A percentile compares a stretch with the other conserved stretches of the same genome.
Evolutionary conservation across 176 grass and related monocot species (phyloP).

Genomic region (Bothriochloa decipiens): DNA sequence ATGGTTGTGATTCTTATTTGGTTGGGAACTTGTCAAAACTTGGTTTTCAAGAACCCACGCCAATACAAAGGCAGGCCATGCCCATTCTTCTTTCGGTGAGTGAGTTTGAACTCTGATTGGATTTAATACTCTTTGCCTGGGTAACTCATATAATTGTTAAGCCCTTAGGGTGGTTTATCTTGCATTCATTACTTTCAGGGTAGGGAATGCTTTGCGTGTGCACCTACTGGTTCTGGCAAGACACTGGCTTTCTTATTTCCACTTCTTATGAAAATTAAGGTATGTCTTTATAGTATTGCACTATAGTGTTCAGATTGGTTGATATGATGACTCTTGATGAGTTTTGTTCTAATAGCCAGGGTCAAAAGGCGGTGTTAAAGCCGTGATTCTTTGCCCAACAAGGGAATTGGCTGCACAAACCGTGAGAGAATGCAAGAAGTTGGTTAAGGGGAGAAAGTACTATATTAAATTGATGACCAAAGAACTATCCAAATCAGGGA

Average conservation of each 20-base stretch:
- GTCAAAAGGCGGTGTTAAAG: constrained; percentile 82
- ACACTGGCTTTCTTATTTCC: constrained; percentile 88
- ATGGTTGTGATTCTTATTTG: constrained; percentile 77
- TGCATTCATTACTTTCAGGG: constrained; percentile 56
- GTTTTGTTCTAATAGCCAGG: constrained; percentile 81
- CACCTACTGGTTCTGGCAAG: constrained; percentile 97
- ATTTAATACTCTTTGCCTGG: neutral
- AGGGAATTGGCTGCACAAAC: constrained; percentile 95
- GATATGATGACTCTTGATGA: neutral
- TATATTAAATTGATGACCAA: constrained; percentile 96
- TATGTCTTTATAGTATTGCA: constrained; percentile 44
- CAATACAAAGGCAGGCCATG: constrained; percentile 98
- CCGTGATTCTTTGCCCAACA: constrained; percentile 86
- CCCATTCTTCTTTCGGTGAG: constrained; percentile 84
- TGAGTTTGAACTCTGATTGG: constrained; percentile 29
- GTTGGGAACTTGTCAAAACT: constrained; percentile 63
- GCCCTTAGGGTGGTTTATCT: constrained; percentile 4
- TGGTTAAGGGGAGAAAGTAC: constrained; percentile 77
- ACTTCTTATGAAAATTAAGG: constrained; percentile 96
- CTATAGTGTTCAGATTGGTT: neutral
- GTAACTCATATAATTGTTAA: neutral
- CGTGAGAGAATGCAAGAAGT: constrained; percentile 90
- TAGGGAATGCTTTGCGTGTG: constrained; percentile 96
- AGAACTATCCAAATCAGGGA: constrained; percentile 82
- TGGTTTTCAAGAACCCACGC: constrained; percentile 87